phyloP scores from a whole-genome alignment of 495 filamentous ascomycete genomes.

The Daldinia bambusicola region DNA sequence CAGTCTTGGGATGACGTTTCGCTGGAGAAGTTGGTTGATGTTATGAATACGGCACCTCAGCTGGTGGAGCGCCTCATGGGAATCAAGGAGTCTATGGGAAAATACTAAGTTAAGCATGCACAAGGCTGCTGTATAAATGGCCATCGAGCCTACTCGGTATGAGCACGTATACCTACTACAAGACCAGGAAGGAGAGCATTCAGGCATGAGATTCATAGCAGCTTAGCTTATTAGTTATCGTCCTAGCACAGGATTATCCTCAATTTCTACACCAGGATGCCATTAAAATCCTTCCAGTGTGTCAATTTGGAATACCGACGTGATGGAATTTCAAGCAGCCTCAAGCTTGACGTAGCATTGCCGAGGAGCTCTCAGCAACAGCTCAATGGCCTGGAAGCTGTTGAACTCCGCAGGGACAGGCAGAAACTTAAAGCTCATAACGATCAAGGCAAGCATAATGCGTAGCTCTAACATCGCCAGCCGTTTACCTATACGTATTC shows the following conservation, averaged over 20 bases:
- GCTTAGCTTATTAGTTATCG: background rate
- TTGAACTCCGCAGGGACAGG: background rate
- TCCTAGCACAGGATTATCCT: too few relatives aligned
- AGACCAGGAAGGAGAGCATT: background rate
- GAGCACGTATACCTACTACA: background rate
- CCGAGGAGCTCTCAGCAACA: background rate
- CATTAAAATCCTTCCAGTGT: background rate
- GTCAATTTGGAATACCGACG: background rate
- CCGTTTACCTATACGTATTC: background rate
- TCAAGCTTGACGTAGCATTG: background rate
- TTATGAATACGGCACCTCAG: background rate
- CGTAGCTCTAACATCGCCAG: background rate
- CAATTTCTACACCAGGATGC: background rate
- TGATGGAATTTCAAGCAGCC: background rate
- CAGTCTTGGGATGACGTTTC: background rate
- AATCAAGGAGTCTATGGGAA: background rate
- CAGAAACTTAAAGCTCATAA: constrained; percentile 1
- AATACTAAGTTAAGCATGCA: background rate
- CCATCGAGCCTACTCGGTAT: background rate
- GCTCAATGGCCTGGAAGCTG: background rate
- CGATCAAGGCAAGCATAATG: background rate
- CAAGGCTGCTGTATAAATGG: background rate
- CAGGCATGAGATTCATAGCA: background rate
- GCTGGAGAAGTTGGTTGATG: background rate
- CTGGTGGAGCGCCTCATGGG: background rate